phyloP scores from a whole-genome alignment of 768 basidiomycete genomes.

The Piloderma croceum region DNA sequence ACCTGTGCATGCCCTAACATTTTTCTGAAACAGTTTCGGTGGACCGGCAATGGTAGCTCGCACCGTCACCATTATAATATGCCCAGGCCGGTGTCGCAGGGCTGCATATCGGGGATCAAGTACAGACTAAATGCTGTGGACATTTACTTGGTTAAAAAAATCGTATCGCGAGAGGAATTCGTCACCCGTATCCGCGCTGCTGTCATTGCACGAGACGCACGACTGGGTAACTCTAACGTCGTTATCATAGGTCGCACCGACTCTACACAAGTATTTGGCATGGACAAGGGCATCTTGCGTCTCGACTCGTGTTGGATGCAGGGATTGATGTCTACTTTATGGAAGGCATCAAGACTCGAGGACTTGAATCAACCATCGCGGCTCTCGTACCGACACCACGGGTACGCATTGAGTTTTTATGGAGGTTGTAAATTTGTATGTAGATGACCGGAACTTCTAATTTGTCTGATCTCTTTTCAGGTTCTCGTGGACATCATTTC shows the following conservation, averaged over 20 bases:
- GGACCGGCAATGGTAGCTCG: conserved; percentile 50
- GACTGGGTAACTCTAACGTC: conserved; percentile 22
- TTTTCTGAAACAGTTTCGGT: conserved; percentile 31
- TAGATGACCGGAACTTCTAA: neutral
- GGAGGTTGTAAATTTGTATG: no score
- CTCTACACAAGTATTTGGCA: conserved; percentile 47
- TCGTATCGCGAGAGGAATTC: no score
- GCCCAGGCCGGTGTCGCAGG: conserved; percentile 43
- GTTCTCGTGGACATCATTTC: no score
- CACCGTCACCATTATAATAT: conserved; percentile 44
- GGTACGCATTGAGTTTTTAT: no score
- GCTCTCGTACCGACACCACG: no score
- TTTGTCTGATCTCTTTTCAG: no score
- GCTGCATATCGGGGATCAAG: conserved; percentile 51
- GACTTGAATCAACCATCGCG: conserved; percentile 36
- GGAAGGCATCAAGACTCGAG: conserved; percentile 48
- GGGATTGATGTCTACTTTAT: conserved; percentile 53
- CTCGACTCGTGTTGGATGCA: conserved; percentile 46
- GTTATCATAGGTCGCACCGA: conserved; percentile 52
- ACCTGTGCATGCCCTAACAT: neutral
- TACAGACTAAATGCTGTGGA: conserved; percentile 50
- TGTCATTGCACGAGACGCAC: no score
- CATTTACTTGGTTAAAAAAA: conserved; percentile 33
- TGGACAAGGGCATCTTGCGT: conserved; percentile 44
- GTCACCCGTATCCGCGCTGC: no score